A percentile compares a stretch with the other conserved stretches of the same genome.
Evolutionary conservation across 495 filamentous ascomycete genomes (phyloP).

Genomic region (Penicillium waksmanii): DNA sequence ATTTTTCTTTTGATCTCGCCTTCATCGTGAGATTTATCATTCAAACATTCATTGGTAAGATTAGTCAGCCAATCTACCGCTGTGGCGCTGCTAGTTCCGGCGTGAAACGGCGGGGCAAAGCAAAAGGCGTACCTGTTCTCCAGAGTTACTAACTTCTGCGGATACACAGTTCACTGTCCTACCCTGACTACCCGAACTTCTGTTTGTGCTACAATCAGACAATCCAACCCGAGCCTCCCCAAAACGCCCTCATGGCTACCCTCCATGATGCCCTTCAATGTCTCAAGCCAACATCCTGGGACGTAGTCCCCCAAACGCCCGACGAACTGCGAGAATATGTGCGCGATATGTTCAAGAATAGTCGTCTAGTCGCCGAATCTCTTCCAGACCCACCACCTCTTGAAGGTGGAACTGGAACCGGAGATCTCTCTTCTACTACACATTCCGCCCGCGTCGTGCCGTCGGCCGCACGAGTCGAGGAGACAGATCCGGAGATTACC

Average conservation of each 20-base stretch:
- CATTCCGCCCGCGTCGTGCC: slow-evolving; percentile 49
- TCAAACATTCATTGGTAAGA: neutral
- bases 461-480: slow-evolving; percentile 55
- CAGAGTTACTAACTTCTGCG: neutral
- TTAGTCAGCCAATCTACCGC: neutral
- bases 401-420: slow-evolving; percentile 8
- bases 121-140: neutral
- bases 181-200: neutral
- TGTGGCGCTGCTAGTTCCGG: neutral
- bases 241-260: slow-evolving; percentile 51
- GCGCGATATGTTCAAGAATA: slow-evolving; percentile 62
- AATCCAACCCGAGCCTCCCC: neutral
- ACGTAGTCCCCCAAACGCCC: slow-evolving; percentile 57
- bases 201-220: neutral
- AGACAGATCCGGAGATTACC: slow-evolving; percentile 49
- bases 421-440: neutral
- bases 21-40: neutral
- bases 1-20: neutral
- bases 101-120: neutral
- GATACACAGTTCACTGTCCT: neutral
- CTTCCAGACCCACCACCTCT: slow-evolving; percentile 63
- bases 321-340: slow-evolving; percentile 56
- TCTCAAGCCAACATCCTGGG: slow-evolving; percentile 73
- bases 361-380: slow-evolving; percentile 74
- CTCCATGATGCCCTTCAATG: slow-evolving; percentile 75